A percentile compares a stretch with the other conserved stretches of the same genome.
Evolutionary conservation across 2,329 filamentous ascomycete genomes (phyloP).

Genomic region (Phymatotrichopsis omnivora): DNA sequence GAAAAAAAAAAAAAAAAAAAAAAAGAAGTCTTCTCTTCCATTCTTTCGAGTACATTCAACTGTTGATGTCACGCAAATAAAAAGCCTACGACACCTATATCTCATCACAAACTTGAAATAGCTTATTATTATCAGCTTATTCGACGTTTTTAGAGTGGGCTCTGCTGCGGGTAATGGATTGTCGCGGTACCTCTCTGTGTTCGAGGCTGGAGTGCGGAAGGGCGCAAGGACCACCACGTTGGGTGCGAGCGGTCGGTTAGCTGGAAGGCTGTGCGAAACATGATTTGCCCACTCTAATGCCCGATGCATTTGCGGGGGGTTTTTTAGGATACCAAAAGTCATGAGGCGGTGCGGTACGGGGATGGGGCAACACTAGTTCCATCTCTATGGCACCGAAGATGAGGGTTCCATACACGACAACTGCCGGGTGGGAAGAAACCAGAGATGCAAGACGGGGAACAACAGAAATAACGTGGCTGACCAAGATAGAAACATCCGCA

Average conservation of each 20-base stretch:
- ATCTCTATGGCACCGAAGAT: conserved; percentile 10
- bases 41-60: too few species aligned
- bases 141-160: too few species aligned
- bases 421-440: conserved; percentile 20
- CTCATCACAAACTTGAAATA: too few species aligned
- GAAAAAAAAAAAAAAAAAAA: too few species aligned
- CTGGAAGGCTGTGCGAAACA: conserved; percentile 22
- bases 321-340: too few species aligned
- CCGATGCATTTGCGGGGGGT: conserved; percentile 18
- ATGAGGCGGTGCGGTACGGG: conserved; percentile 19
- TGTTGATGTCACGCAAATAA: too few species aligned
- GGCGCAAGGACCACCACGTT: conserved; percentile 20
- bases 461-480: conserved; percentile 22
- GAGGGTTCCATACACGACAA: conserved; percentile 9
- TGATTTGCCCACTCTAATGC: conserved; percentile 18
- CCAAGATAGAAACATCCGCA: conserved; percentile 23
- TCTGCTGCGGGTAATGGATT: too few species aligned
- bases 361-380: too few species aligned
- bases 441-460: too few species aligned
- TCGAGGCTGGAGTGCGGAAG: conserved; percentile 20
- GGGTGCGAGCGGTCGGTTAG: conserved; percentile 16
- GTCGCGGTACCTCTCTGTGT: conserved; percentile 6
- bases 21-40: too few species aligned
- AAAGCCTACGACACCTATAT: too few species aligned
- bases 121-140: too few species aligned